A percentile compares a stretch with the other conserved stretches of the same genome.
These are phyloP conservation scores for Quercus lobata DNA, from an alignment of 331 rosid genomes.

Conservation along the genomic window DNA sequence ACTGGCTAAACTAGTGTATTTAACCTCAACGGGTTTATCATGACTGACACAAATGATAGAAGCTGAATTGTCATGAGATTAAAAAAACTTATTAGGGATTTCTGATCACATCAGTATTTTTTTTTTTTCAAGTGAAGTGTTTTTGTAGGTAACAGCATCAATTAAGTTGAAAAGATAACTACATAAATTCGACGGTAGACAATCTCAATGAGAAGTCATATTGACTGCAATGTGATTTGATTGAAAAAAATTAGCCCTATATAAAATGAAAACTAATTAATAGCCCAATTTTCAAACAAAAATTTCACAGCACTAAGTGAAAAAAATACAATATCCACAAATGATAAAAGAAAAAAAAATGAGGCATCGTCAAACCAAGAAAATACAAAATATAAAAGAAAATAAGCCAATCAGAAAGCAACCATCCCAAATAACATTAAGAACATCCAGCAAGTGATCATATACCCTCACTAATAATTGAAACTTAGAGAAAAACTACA, in stretches of 20 bases:
- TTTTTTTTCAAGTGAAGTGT: no score
- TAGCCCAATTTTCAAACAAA: background rate
- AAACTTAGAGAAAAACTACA: no score
- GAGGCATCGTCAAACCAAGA: background rate
- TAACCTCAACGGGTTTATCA: background rate
- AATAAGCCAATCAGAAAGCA: background rate
- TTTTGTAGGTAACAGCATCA: no score
- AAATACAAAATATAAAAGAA: background rate
- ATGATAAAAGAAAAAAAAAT: background rate
- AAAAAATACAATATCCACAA: background rate
- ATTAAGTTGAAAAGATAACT: slow-evolving; percentile 79
- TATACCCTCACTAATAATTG: no score
- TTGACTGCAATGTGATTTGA: background rate
- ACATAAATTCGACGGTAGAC: slow-evolving; percentile 24
- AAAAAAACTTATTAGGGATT: no score
- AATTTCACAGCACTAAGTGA: background rate
- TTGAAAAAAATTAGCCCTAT: background rate
- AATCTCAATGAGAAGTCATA: background rate
- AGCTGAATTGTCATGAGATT: background rate
- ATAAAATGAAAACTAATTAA: background rate
- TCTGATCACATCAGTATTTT: no score
- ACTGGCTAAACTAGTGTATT: background rate
- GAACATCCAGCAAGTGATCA: no score
- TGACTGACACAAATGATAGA: background rate
- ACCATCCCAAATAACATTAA: background rate